phyloP scores from a whole-genome alignment of 2,329 filamentous ascomycete species.

The Aspergillus fijiensis region DNA sequence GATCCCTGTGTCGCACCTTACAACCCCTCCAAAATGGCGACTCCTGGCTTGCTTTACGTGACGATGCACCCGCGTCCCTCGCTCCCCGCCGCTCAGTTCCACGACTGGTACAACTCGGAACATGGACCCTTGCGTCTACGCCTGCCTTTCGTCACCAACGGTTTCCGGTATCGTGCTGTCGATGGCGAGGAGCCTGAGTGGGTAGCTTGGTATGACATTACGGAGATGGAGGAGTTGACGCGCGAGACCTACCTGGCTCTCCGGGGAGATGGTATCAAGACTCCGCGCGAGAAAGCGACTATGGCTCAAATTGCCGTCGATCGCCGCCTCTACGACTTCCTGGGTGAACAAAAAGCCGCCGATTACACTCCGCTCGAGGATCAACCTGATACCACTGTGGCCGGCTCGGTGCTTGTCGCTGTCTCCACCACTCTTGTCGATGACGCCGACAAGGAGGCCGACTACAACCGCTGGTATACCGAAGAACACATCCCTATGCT shows the following conservation, averaged over 20 bases:
- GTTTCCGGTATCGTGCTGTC: slow-evolving; percentile 72
- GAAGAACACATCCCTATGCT: slow-evolving; percentile 74
- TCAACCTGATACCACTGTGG: slow-evolving; percentile 58
- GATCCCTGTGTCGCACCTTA: neutral
- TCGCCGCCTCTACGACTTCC: slow-evolving; percentile 68
- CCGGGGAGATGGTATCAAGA: slow-evolving; percentile 51
- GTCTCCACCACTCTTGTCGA: slow-evolving; percentile 61
- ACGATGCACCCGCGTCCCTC: slow-evolving; percentile 76
- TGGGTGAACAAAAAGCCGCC: slow-evolving; percentile 56
- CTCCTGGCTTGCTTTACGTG: slow-evolving; percentile 74
- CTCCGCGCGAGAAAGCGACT: slow-evolving; percentile 58
- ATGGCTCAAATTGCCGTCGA: slow-evolving; percentile 68
- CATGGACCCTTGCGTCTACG: slow-evolving; percentile 80
- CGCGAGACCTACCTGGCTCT: slow-evolving; percentile 62
- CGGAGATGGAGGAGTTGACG: slow-evolving; percentile 68
- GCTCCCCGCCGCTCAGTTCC: slow-evolving; percentile 68
- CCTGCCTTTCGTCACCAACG: slow-evolving; percentile 71
- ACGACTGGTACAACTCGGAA: slow-evolving; percentile 94
- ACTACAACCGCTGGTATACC: slow-evolving; percentile 67
- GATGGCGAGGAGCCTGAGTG: slow-evolving; percentile 66
- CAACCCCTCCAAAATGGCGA: slow-evolving; percentile 31
- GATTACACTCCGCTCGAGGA: slow-evolving; percentile 62
- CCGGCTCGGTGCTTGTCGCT: slow-evolving; percentile 61
- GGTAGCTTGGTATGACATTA: slow-evolving; percentile 80
- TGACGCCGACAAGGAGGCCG: slow-evolving; percentile 55